phyloP scores from a whole-genome alignment of 345 rosid species.

The Lenwebbia sp. region DNA sequence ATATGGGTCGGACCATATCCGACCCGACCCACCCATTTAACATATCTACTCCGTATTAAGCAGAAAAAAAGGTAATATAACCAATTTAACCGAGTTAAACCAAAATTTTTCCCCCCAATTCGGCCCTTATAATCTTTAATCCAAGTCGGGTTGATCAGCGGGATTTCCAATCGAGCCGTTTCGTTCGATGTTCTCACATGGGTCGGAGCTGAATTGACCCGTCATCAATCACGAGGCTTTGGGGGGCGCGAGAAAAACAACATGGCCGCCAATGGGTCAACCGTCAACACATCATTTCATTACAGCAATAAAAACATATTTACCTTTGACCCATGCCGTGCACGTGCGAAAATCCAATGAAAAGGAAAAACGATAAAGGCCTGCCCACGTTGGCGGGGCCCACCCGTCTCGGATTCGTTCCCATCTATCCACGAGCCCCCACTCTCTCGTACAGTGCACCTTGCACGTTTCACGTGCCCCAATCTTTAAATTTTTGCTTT shows the following conservation, averaged over 20 bases:
- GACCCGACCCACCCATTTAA: no score
- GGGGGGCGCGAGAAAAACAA: neutral
- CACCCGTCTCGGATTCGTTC: neutral
- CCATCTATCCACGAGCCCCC: neutral
- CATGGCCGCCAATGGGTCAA: neutral
- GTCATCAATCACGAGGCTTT: neutral
- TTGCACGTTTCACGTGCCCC: neutral
- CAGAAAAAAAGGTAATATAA: neutral
- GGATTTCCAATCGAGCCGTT: neutral
- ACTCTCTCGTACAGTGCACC: neutral
- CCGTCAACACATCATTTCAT: neutral
- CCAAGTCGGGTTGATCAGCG: accelerated
- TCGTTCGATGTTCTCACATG: neutral
- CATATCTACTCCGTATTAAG: no score
- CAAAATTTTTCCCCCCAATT: neutral
- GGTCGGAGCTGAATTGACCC: neutral
- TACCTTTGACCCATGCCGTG: neutral
- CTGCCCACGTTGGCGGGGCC: neutral
- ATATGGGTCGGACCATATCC: no score
- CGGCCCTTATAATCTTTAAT: accelerated
- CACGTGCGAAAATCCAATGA: neutral
- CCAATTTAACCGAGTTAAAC: neutral
- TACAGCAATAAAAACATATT: no score
- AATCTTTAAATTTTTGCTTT: neutral
- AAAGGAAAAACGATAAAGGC: neutral